Percentiles rank a stretch among this genome's conserved stretches.
Conservation (phyloP, 2,329 filamentous ascomycete species). For the Cladosporium phlei region DNA sequence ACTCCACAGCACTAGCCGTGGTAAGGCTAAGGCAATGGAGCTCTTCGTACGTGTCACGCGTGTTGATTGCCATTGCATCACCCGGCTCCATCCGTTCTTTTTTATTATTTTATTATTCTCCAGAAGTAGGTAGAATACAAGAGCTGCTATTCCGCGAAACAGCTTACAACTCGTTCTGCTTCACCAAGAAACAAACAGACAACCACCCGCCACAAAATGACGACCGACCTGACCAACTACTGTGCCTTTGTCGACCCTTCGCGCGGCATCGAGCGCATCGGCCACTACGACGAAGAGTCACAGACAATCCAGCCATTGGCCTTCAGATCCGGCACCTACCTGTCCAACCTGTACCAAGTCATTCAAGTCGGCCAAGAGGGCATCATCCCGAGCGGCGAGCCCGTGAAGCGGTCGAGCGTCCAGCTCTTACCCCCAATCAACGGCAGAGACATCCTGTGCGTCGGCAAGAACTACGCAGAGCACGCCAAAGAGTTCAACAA, state of each 20-base stretch:
- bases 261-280: slow-evolving; percentile 30
- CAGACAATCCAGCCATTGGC: slow-evolving; percentile 41
- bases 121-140: no score
- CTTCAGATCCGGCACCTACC: slow-evolving; percentile 44
- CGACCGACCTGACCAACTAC: slow-evolving; percentile 2
- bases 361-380: slow-evolving; percentile 43
- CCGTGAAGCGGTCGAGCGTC: slow-evolving; percentile 34
- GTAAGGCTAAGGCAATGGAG: no score
- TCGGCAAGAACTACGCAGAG: slow-evolving; percentile 55
- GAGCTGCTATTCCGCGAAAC: no score
- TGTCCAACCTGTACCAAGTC: slow-evolving; percentile 48
- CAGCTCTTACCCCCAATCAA: slow-evolving; percentile 45
- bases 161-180: no score
- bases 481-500: slow-evolving; percentile 56
- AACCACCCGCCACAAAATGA: no score
- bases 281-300: slow-evolving; percentile 38
- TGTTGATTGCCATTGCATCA: no score
- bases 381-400: slow-evolving; percentile 34
- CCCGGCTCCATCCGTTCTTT: no score
- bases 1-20: no score
- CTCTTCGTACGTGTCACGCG: no score
- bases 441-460: slow-evolving; percentile 50
- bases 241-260: not conserved
- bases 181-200: no score
- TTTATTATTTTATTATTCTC: no score